Conservation (phyloP, 1,284 basidiomycete genomes). For the Leccinum laetum region DNA sequence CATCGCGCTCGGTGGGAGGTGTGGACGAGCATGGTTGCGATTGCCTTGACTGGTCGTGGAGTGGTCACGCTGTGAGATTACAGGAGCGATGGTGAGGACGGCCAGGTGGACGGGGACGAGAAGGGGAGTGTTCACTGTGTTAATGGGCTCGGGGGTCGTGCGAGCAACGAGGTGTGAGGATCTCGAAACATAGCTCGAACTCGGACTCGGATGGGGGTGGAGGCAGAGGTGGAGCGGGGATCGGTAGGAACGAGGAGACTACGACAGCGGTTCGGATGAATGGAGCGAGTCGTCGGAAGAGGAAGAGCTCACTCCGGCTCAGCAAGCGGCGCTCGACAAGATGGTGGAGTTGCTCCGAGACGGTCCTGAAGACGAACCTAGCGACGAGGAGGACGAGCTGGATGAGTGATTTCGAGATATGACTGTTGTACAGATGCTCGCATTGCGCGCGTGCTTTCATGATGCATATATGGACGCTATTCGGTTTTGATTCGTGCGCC, state of each 20-base stretch:
- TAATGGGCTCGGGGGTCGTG: too few relatives aligned
- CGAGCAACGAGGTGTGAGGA: conserved; percentile 20
- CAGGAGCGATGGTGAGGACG: too few relatives aligned
- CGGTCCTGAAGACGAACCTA: conserved; percentile 44
- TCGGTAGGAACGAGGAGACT: conserved; percentile 22
- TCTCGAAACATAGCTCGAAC: conserved; percentile 18
- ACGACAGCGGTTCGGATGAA: conserved; percentile 21
- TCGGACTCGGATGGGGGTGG: conserved; percentile 16
- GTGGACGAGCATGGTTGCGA: too few relatives aligned
- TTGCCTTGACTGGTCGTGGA: too few relatives aligned
- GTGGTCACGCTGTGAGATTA: too few relatives aligned
- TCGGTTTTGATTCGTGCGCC: neutral
- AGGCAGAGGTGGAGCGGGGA: conserved; percentile 17
- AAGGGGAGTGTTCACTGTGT: too few relatives aligned
- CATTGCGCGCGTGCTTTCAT: neutral
- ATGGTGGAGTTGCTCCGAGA: conserved; percentile 61
- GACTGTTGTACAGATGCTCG: neutral
- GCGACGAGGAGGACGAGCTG: conserved; percentile 40
- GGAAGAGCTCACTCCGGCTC: conserved; percentile 49
- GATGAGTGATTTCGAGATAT: conserved; percentile 29
- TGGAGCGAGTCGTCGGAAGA: conserved; percentile 31
- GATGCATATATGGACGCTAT: neutral
- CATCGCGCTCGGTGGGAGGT: too few relatives aligned
- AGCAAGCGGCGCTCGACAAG: conserved; percentile 57
- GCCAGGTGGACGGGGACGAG: too few relatives aligned